Percentiles rank a stretch among this genome's conserved stretches.
phyloP scores from a whole-genome alignment of 1,139 yeast species.

The Sugiyamaella paludigena region DNA sequence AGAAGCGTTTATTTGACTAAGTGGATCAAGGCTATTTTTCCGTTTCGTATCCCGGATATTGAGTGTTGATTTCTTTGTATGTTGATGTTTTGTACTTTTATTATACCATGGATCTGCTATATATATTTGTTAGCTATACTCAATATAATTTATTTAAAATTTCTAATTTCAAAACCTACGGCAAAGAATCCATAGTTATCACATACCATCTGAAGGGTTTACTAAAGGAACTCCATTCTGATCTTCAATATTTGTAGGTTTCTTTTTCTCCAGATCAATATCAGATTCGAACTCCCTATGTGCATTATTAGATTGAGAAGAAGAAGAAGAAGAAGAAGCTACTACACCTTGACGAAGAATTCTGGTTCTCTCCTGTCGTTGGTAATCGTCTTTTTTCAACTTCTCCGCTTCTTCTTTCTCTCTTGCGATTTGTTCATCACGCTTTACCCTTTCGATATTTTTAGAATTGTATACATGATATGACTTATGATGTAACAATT shows the following conservation, averaged over 20 bases:
- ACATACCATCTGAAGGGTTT: conserved; percentile 2
- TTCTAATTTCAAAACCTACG: too few relatives aligned
- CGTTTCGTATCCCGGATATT: neutral
- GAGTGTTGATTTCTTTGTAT: neutral
- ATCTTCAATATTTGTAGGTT: neutral
- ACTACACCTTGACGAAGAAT: neutral
- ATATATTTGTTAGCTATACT: conserved; percentile 6
- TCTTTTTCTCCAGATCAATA: neutral
- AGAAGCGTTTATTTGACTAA: conserved; percentile 12
- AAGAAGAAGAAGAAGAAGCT: neutral
- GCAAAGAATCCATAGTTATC: too few relatives aligned
- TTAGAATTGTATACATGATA: conserved; percentile 34
- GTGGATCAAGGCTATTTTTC: conserved; percentile 13
- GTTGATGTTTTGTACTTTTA: neutral
- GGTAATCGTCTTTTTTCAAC: conserved; percentile 12
- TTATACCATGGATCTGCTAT: conserved; percentile 6
- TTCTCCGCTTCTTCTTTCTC: conserved; percentile 19
- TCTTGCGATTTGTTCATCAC: conserved; percentile 32
- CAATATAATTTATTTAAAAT: too few relatives aligned
- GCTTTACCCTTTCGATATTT: conserved; percentile 32
- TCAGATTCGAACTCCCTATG: too few relatives aligned
- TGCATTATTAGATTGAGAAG: neutral
- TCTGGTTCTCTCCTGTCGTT: conserved; percentile 14
- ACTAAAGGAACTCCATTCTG: conserved; percentile 4
- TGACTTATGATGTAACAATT: conserved; percentile 34